Evolutionary conservation across 306 rosid species (phyloP).

Genomic region (Vigna mungo): DNA sequence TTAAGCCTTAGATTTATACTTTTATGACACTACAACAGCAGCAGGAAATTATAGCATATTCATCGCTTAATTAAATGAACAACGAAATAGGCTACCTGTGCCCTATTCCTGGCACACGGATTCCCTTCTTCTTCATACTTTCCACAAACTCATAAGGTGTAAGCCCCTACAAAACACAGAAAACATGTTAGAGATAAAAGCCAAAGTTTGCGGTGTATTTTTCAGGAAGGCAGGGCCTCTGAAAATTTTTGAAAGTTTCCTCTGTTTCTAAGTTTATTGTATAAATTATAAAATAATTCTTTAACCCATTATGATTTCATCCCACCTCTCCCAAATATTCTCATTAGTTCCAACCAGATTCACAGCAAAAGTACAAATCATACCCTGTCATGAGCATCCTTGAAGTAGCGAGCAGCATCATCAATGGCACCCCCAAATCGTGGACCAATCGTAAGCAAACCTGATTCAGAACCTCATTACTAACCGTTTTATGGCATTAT

Average conservation of each 20-base stretch:
- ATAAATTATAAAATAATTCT: neutral
- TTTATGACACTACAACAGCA: neutral
- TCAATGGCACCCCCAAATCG: constrained; percentile 99
- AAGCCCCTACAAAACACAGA: constrained; percentile 64
- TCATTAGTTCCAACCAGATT: constrained; percentile 10
- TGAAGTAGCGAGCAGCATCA: constrained; percentile 99
- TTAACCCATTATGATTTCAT: constrained; percentile 11
- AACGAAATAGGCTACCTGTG: constrained; percentile 67
- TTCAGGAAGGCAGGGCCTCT: neutral
- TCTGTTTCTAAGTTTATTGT: neutral
- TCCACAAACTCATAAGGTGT: constrained; percentile 96
- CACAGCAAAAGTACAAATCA: constrained; percentile 40
- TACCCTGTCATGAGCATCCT: constrained; percentile 95
- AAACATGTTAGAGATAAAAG: constrained; percentile 35
- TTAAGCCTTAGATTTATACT: constrained; percentile 34
- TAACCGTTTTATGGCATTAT: constrained; percentile 36
- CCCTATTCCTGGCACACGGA: constrained; percentile 99
- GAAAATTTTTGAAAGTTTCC: constrained; percentile 16
- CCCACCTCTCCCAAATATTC: neutral
- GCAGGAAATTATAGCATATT: constrained; percentile 18
- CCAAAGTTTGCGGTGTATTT: constrained; percentile 10
- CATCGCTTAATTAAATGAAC: constrained; percentile 25
- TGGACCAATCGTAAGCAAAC: constrained; percentile 99
- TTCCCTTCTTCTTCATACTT: constrained; percentile 96
- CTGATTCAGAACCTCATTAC: constrained; percentile 63